Percentiles rank a stretch among this genome's conserved stretches.
phyloP scores from a whole-genome alignment of 768 basidiomycete genomes.

The Psilocybe cubensis region DNA sequence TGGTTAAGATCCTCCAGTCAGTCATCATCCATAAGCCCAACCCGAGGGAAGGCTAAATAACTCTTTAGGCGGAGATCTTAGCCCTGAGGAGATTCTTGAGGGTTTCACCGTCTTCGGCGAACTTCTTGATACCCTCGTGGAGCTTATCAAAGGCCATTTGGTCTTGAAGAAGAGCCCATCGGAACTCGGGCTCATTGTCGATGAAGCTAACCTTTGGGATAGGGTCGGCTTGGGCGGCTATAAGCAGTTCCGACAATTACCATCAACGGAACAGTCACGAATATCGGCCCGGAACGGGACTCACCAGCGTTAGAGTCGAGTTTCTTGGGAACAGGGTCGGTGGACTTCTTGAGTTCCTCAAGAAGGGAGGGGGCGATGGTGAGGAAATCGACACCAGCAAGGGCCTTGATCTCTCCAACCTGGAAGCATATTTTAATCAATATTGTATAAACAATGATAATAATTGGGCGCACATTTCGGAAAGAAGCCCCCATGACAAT shows the following conservation, averaged over 20 bases:
- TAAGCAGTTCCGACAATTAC: constrained; percentile 5
- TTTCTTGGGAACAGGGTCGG: constrained; percentile 79
- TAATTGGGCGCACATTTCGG: constrained; percentile 80
- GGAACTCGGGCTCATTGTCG: constrained; percentile 96
- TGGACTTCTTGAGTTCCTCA: constrained; percentile 89
- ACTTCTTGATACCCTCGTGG: constrained; percentile 98
- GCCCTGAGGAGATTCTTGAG: constrained; percentile 82
- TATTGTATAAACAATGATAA: neutral
- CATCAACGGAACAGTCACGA: constrained; percentile 2
- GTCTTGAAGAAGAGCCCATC: constrained; percentile 91
- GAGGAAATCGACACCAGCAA: constrained; percentile 97
- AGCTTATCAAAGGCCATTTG: constrained; percentile 99
- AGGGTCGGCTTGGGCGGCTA: constrained; percentile 59
- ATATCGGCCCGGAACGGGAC: constrained; percentile 24
- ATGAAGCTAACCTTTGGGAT: constrained; percentile 83
- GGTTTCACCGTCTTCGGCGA: constrained; percentile 92
- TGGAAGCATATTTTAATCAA: constrained; percentile 29
- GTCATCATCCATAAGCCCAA: neutral
- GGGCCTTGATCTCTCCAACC: constrained; percentile 90
- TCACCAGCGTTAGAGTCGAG: constrained; percentile 69
- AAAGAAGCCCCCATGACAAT: constrained; percentile 99
- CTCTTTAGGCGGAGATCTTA: constrained; percentile 57
- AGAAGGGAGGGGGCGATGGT: constrained; percentile 92
- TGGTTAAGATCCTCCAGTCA: neutral
- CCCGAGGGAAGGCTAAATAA: neutral